Evolutionary conservation across 2,329 filamentous ascomycete species (phyloP).

Genomic region (Chrysoporthe deuterocubensis): DNA sequence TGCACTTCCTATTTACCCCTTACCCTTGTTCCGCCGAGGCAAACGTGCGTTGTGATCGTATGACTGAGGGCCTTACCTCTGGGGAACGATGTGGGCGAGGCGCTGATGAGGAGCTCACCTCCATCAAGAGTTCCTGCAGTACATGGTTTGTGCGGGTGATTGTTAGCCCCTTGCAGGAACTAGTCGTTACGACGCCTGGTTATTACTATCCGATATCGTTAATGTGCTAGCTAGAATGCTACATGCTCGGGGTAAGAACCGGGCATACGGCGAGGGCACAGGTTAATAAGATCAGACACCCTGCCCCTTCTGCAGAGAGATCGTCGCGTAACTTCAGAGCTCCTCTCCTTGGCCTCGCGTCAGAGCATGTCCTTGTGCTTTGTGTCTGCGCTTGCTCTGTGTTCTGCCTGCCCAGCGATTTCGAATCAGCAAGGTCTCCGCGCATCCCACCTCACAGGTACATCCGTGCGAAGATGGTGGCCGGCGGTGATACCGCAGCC

Average conservation of each 20-base stretch:
- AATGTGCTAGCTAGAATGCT: not conserved
- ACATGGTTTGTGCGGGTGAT: not conserved
- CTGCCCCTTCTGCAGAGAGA: no score
- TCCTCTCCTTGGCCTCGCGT: not conserved
- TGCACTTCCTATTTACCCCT: conserved; percentile 21
- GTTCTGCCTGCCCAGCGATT: not conserved
- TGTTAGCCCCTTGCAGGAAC: not conserved
- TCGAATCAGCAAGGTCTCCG: not conserved
- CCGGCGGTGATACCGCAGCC: conserved; percentile 41
- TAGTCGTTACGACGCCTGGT: not conserved
- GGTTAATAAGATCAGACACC: not conserved
- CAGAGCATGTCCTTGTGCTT: not conserved
- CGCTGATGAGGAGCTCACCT: not conserved
- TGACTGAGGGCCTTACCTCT: not conserved
- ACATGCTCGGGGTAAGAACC: not conserved
- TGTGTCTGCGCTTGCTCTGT: not conserved
- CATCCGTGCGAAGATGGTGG: conserved; percentile 41
- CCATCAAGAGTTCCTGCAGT: not conserved
- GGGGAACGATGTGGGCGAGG: not conserved
- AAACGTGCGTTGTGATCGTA: conserved; percentile 1
- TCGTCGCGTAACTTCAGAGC: not conserved
- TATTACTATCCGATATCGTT: not conserved
- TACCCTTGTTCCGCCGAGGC: conserved; percentile 13
- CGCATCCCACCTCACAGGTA: not conserved
- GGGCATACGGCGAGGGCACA: not conserved